These are phyloP conservation scores for Petunia axillaris DNA, from an alignment of 257 asterid species.

Conservation along the genomic window DNA sequence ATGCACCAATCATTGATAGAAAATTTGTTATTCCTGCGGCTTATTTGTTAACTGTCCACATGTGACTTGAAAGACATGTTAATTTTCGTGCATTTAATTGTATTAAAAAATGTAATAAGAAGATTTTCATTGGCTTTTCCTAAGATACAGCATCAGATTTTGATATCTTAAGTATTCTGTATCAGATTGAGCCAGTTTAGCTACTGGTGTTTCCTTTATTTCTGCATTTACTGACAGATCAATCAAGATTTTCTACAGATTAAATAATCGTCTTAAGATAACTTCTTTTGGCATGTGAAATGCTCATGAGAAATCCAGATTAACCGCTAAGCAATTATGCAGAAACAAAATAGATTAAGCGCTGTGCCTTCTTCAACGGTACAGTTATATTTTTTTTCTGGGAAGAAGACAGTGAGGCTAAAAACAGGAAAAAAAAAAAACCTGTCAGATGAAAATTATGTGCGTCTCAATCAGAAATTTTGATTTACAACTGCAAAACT, in stretches of 20 bases:
- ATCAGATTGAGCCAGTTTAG: not conserved
- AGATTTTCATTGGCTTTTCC: not conserved
- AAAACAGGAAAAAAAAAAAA: too few species aligned
- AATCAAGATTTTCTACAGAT: slow-evolving; percentile 1
- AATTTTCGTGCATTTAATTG: not conserved
- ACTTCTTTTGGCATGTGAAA: slow-evolving; percentile 5
- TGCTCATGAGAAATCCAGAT: not conserved
- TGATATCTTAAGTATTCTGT: not conserved
- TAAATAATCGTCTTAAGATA: not conserved
- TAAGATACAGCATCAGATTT: not conserved
- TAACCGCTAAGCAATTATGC: too few species aligned
- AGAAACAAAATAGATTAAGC: too few species aligned
- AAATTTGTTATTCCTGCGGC: too few species aligned
- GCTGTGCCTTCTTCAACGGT: too few species aligned
- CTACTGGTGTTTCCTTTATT: not conserved
- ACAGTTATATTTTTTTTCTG: too few species aligned
- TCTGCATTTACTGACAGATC: not conserved
- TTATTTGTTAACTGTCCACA: slow-evolving; percentile 12
- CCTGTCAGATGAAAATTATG: too few species aligned
- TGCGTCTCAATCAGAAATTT: too few species aligned
- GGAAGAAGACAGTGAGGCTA: too few species aligned
- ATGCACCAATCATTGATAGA: too few species aligned
- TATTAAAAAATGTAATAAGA: not conserved
- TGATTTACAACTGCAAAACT: too few species aligned
- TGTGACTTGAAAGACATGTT: not conserved